These are phyloP conservation scores for Colletotrichum aenigma DNA, from an alignment of 2,329 filamentous ascomycete species.

Conservation along the genomic window DNA sequence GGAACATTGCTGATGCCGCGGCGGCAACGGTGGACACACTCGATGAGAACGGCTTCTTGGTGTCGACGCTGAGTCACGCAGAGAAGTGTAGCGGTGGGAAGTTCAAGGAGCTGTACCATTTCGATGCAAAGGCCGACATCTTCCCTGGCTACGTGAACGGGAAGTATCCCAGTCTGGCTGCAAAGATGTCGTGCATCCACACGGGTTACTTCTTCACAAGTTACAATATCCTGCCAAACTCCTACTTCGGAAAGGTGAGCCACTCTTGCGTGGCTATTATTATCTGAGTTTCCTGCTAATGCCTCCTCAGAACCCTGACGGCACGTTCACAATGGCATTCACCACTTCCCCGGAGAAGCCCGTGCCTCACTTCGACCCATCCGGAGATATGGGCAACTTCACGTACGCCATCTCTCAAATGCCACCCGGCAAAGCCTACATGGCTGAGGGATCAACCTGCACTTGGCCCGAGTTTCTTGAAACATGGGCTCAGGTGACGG, in stretches of 20 bases:
- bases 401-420: constrained; percentile 53
- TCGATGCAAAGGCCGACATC: constrained; percentile 56
- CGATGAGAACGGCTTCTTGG: constrained; percentile 52
- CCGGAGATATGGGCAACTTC: constrained; percentile 51
- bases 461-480: constrained; percentile 51
- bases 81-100: constrained; percentile 47
- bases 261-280: not conserved
- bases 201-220: constrained; percentile 54
- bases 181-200: constrained; percentile 56
- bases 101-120: constrained; percentile 55
- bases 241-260: constrained; percentile 50
- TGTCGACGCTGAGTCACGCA: constrained; percentile 56
- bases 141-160: constrained; percentile 49
- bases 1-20: constrained; percentile 60
- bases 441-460: constrained; percentile 50
- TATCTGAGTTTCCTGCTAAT: constrained; percentile 25
- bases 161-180: constrained; percentile 45
- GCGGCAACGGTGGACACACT: constrained; percentile 42
- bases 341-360: constrained; percentile 40
- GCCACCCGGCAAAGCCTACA: constrained; percentile 51
- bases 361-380: constrained; percentile 50
- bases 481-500: constrained; percentile 43
- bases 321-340: constrained; percentile 51
- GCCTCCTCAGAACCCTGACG: constrained; percentile 30
- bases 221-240: constrained; percentile 47